Conservation (phyloP, 129 eudicot genomes). For the Cynara cardunculus region DNA sequence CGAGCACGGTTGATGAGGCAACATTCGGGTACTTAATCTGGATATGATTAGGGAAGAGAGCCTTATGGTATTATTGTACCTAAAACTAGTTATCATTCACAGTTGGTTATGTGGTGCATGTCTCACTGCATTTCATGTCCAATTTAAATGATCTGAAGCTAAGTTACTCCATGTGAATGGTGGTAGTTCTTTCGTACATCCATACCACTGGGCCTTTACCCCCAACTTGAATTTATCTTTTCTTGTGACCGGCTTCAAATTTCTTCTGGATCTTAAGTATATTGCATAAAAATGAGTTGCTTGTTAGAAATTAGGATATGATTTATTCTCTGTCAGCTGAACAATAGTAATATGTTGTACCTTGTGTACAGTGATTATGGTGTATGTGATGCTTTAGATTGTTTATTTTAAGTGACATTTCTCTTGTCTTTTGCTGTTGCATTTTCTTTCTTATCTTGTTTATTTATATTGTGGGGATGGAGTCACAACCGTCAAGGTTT, state of each 20-base stretch:
- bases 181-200: background rate
- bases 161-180: background rate
- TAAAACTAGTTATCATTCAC: background rate
- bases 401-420: background rate
- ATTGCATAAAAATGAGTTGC: background rate
- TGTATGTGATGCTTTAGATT: background rate
- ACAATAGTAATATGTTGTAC: background rate
- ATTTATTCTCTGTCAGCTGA: background rate
- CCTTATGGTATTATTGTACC: background rate
- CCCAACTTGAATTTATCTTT: background rate
- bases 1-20: conserved; percentile 98
- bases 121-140: background rate
- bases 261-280: background rate
- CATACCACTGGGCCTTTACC: background rate
- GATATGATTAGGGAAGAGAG: conserved; percentile 1
- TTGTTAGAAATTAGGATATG: background rate
- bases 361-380: background rate
- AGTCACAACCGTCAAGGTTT: background rate
- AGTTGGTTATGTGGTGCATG: conserved; percentile 8
- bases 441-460: background rate
- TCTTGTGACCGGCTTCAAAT: background rate
- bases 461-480: background rate
- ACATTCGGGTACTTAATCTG: conserved; percentile 69
- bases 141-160: background rate
- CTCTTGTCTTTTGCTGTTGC: background rate